Base-by-base conservation (phyloP, 495 filamentous ascomycete genomes). In the Xylaria flabelliformis region DNA sequence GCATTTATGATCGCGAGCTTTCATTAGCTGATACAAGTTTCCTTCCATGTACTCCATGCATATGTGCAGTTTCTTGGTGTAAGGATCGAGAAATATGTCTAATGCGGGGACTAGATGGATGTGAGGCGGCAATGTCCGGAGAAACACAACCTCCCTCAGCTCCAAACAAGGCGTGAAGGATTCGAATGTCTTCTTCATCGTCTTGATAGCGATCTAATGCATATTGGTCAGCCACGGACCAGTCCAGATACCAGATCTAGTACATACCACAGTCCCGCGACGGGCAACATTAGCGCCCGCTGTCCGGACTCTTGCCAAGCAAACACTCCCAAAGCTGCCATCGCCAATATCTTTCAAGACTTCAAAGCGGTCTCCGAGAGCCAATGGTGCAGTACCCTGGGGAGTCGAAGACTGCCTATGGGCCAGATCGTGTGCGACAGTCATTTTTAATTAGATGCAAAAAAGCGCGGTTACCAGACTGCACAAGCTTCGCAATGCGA, bases 11-110 rank as follows among this genome's bases (percentile, higher is more conserved):
- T 99, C 96, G 68, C 97, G 89, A 64, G 96, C 91, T 79, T 99
- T 99, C 96, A 99, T 99, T 64, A 99, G 83, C 82, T 98, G 97
- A 78, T 99, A 99, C 1, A 99, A 85, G 80, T 99, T 99, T 39
- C 97, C 97, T 80, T 99, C 97, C 97, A 99, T 99, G 75, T 97
- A 97, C 82, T 99, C 97, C 97, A 99, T 99, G 76, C 89, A 91
- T 70, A 99, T 99, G 81, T 99, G 97, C 59, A 99, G 89, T 82
- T 97, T 97, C 83, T 92, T 96, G 79, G 89, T 97, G 75, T 93
- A 90, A 7, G 97, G 97, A 78, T 99, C 97, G 73, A 99, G 89
- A 83, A 99, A 99, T 80, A 99, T 99, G 84, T 99, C 97, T 50
- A 98, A 89, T 9, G 97, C 97, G 13, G 97, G 97, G 26, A 99